These are phyloP conservation scores for Puccinia triticina DNA, from an alignment of 1,284 basidiomycete genomes.

Conservation along the genomic window DNA sequence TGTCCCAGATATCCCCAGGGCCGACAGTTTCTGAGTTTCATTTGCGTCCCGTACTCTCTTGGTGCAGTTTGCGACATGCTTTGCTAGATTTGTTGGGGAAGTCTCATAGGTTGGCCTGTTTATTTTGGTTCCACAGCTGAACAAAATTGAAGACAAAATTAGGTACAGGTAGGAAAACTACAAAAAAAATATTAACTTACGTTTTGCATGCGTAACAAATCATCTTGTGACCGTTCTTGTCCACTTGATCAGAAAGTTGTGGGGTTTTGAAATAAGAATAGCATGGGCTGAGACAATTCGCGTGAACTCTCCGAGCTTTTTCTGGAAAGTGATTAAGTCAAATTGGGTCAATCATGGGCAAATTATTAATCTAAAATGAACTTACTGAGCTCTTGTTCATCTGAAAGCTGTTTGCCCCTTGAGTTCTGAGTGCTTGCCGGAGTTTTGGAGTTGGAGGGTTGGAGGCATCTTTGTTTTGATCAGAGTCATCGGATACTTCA, in stretches of 20 bases:
- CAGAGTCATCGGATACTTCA: too few species aligned
- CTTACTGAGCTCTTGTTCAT: too few species aligned
- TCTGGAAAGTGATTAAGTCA: too few species aligned
- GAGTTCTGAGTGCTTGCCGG: too few species aligned
- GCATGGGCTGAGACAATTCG: background rate
- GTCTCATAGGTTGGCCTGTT: background rate
- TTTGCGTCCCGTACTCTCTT: background rate
- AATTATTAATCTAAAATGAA: too few species aligned
- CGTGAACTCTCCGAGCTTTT: too few species aligned
- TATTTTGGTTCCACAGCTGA: slow-evolving; percentile 19
- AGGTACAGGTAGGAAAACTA: background rate
- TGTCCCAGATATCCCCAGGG: background rate
- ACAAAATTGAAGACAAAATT: background rate
- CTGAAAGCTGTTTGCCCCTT: too few species aligned
- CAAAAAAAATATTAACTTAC: background rate
- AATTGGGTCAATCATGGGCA: too few species aligned
- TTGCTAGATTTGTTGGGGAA: background rate
- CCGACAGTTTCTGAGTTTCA: background rate
- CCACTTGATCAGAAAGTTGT: background rate
- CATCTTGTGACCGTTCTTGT: slow-evolving; percentile 5
- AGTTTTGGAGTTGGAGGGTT: too few species aligned
- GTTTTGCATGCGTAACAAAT: slow-evolving; percentile 10
- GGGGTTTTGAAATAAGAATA: background rate
- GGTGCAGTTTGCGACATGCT: slow-evolving; percentile 2
- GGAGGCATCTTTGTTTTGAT: too few species aligned